Evolutionary conservation across 1,284 basidiomycete species (phyloP).

Genomic region (Naganishia liquefaciens): DNA sequence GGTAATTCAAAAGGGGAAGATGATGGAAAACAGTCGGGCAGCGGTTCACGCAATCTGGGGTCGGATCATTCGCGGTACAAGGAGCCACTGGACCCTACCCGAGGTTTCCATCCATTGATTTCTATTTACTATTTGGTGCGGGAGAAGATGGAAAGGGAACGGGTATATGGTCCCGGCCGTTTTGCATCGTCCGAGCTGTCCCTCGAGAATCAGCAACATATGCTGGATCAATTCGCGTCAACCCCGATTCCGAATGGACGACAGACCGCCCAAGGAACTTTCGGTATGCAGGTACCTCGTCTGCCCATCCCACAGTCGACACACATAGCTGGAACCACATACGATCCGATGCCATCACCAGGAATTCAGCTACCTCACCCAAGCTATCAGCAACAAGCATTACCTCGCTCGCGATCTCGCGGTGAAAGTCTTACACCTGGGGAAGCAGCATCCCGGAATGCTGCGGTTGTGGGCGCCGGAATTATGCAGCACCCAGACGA

Average conservation of each 20-base stretch:
- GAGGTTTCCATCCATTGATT: constrained; percentile 89
- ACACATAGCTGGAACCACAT: constrained; percentile 24
- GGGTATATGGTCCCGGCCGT: constrained; percentile 86
- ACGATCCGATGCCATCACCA: constrained; percentile 29
- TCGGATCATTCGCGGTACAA: constrained; percentile 37
- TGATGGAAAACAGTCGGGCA: constrained; percentile 50
- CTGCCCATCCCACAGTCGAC: constrained; percentile 73
- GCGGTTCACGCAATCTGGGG: neutral
- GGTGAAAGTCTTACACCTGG: constrained; percentile 36
- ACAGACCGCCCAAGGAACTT: constrained; percentile 54
- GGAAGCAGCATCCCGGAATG: constrained; percentile 10
- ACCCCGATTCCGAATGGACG: constrained; percentile 42
- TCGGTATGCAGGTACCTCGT: constrained; percentile 75
- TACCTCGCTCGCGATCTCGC: constrained; percentile 30
- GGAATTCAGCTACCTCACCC: constrained; percentile 5
- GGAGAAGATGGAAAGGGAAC: constrained; percentile 92
- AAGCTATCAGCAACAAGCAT: constrained; percentile 16
- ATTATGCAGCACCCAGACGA: constrained; percentile 52
- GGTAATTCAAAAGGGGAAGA: constrained; percentile 52
- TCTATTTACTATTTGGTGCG: constrained; percentile 95
- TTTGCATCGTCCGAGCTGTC: constrained; percentile 88
- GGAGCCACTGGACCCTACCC: constrained; percentile 73
- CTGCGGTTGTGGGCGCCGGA: constrained; percentile 21
- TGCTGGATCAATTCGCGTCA: constrained; percentile 63
- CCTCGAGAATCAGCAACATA: constrained; percentile 36